Evolutionary conservation across 2,329 filamentous ascomycete genomes (phyloP).

Genomic region (Phaeoacremonium minimum): DNA sequence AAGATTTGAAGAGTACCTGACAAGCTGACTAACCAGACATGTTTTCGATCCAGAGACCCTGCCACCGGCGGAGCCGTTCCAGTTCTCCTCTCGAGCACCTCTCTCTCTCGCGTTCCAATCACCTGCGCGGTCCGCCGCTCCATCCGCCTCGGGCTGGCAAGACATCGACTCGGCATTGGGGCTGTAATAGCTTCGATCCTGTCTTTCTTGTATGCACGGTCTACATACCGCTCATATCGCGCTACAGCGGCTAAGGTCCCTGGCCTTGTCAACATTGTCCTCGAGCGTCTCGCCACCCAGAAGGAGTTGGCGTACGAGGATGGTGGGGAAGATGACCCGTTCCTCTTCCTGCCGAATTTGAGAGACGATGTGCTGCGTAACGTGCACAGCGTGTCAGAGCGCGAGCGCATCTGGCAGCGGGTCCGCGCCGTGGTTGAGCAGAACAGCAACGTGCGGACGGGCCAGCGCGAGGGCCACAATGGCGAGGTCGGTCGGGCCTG

Average conservation of each 20-base stretch:
- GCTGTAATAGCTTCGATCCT: slow-evolving; percentile 49
- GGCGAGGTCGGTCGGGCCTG: slow-evolving; percentile 64
- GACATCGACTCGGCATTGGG: slow-evolving; percentile 83
- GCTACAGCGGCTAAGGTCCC: slow-evolving; percentile 72
- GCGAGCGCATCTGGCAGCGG: slow-evolving; percentile 78
- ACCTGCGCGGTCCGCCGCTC: slow-evolving; percentile 74
- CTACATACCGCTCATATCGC: slow-evolving; percentile 57
- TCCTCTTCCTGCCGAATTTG: slow-evolving; percentile 82
- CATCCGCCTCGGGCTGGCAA: slow-evolving; percentile 74
- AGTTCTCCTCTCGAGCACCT: slow-evolving; percentile 72
- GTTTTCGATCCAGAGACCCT: slow-evolving; percentile 68
- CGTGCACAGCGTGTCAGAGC: slow-evolving; percentile 70
- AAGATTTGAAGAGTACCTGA: slow-evolving; percentile 1
- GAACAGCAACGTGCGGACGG: slow-evolving; percentile 84
- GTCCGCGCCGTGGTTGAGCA: slow-evolving; percentile 84
- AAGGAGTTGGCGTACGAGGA: slow-evolving; percentile 71
- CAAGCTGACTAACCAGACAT: slow-evolving; percentile 77
- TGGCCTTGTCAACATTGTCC: slow-evolving; percentile 74
- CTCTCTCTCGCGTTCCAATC: slow-evolving; percentile 89
- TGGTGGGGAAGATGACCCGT: slow-evolving; percentile 70
- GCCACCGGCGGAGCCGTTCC: slow-evolving; percentile 57
- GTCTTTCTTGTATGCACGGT: slow-evolving; percentile 57
- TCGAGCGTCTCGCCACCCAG: slow-evolving; percentile 78
- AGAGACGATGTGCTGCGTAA: slow-evolving; percentile 85
- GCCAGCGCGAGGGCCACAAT: slow-evolving; percentile 63